phyloP scores from a whole-genome alignment of 345 rosid genomes.

The Mallotus nudiflorus region DNA sequence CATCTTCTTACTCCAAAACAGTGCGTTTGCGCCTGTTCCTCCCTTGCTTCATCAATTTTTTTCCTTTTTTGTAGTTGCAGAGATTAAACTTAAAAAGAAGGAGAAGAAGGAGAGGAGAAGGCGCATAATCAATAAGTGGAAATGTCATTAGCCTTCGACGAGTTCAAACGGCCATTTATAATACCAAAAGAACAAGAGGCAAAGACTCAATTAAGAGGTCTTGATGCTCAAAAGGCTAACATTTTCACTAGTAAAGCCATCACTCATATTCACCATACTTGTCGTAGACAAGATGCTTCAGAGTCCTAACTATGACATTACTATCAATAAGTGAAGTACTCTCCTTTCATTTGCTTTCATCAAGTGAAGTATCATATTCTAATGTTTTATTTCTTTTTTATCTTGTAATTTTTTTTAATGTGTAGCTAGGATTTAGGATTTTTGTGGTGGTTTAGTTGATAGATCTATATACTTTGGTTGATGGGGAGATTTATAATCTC shows the following conservation, averaged over 20 bases:
- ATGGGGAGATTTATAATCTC: neutral
- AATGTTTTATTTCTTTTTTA: neutral
- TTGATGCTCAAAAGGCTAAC: conserved; percentile 95
- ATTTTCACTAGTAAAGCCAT: conserved; percentile 88
- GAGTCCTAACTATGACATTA: conserved; percentile 93
- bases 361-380: neutral
- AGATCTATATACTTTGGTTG: neutral
- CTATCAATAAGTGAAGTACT: conserved; percentile 75
- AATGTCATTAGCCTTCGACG: conserved; percentile 97
- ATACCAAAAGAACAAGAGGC: conserved; percentile 75
- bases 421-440: conserved; percentile 1
- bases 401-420: no score
- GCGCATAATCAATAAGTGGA: neutral
- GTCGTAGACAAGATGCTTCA: conserved; percentile 97
- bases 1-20: no score
- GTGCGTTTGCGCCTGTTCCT: no score
- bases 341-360: neutral
- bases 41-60: no score
- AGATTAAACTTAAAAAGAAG: neutral
- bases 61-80: neutral
- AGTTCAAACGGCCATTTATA: conserved; percentile 85
- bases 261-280: conserved; percentile 90
- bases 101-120: no score
- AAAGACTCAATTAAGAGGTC: conserved; percentile 75
- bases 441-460: neutral